These are phyloP conservation scores for Fomitiporia mediterranea DNA, from an alignment of 1,284 basidiomycete species.

Conservation along the genomic window DNA sequence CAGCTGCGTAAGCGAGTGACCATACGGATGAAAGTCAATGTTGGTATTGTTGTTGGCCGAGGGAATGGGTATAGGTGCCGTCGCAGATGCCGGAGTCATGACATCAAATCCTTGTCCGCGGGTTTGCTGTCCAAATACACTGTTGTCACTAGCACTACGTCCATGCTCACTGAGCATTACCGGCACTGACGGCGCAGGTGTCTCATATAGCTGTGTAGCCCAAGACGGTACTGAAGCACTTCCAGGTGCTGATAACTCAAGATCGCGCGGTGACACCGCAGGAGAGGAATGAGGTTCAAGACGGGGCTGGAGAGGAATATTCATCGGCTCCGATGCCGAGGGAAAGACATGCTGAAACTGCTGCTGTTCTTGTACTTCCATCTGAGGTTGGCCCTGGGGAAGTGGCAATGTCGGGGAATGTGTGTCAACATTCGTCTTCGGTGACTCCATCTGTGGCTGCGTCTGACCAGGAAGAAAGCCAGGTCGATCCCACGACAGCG, in stretches of 20 bases:
- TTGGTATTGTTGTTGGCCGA: background rate
- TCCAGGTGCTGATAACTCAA: conserved; percentile 7
- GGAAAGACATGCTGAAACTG: background rate
- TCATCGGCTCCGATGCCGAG: background rate
- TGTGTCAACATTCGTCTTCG: background rate
- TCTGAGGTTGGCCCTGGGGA: background rate
- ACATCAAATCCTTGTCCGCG: background rate
- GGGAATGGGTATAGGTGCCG: conserved; percentile 6
- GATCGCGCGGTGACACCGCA: conserved; percentile 9
- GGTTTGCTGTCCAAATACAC: background rate
- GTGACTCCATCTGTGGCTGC: conserved; percentile 4
- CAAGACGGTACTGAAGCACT: conserved; percentile 4
- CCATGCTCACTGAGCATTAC: conserved; percentile 27
- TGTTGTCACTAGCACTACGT: background rate
- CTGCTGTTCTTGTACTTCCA: no score
- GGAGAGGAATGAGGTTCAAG: conserved; percentile 1
- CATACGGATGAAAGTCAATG: background rate
- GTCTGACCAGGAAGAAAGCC: background rate
- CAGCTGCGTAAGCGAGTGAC: conserved; percentile 28
- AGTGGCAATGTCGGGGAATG: background rate
- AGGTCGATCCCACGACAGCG: background rate
- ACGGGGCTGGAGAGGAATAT: background rate
- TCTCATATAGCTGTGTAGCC: conserved; percentile 52
- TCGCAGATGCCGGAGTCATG: conserved; percentile 1
- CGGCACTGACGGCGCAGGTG: conserved; percentile 27